A percentile compares a stretch with the other conserved stretches of the same genome.
Evolutionary conservation across 345 rosid species (phyloP).

Genomic region (Arabidopsis arenosa): DNA sequence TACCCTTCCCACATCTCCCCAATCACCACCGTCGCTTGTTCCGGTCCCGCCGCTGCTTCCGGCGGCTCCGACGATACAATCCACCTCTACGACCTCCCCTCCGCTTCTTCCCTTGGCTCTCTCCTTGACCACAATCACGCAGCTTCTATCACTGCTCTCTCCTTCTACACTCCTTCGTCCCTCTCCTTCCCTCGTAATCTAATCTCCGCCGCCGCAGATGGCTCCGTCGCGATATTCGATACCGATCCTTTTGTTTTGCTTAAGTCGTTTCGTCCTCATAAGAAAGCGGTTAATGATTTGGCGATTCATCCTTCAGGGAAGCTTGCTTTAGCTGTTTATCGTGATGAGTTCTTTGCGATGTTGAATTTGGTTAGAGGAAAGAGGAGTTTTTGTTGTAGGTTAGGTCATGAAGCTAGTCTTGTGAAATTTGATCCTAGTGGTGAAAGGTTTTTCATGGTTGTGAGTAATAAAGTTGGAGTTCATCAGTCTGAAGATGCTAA

Average conservation of each 20-base stretch:
- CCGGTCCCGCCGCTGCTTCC: slow-evolving; percentile 85
- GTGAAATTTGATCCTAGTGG: slow-evolving; percentile 66
- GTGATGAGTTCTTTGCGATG: slow-evolving; percentile 87
- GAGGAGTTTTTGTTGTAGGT: slow-evolving; percentile 74
- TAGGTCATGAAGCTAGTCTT: slow-evolving; percentile 73
- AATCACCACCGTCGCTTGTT: slow-evolving; percentile 76
- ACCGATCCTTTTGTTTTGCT: slow-evolving; percentile 85
- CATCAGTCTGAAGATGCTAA: slow-evolving; percentile 90
- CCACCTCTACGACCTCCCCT: slow-evolving; percentile 81
- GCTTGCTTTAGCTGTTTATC: slow-evolving; percentile 77
- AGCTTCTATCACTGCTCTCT: slow-evolving; percentile 74
- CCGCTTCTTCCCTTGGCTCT: slow-evolving; percentile 86
- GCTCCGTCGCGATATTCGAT: slow-evolving; percentile 82
- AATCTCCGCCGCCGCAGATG: slow-evolving; percentile 80
- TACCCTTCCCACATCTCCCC: slow-evolving; percentile 86
- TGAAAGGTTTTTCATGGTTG: slow-evolving; percentile 76
- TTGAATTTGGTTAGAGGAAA: slow-evolving; percentile 87
- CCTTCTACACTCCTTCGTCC: slow-evolving; percentile 75
- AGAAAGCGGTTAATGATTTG: slow-evolving; percentile 72
- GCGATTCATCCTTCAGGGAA: slow-evolving; percentile 83
- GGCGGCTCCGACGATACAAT: slow-evolving; percentile 84
- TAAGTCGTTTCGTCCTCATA: slow-evolving; percentile 68
- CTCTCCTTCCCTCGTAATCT: slow-evolving; percentile 90
- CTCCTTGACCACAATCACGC: slow-evolving; percentile 68
- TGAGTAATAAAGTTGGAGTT: slow-evolving; percentile 63